These are phyloP conservation scores for Fraxinus anomala DNA, from an alignment of 257 asterid genomes.

Conservation along the genomic window DNA sequence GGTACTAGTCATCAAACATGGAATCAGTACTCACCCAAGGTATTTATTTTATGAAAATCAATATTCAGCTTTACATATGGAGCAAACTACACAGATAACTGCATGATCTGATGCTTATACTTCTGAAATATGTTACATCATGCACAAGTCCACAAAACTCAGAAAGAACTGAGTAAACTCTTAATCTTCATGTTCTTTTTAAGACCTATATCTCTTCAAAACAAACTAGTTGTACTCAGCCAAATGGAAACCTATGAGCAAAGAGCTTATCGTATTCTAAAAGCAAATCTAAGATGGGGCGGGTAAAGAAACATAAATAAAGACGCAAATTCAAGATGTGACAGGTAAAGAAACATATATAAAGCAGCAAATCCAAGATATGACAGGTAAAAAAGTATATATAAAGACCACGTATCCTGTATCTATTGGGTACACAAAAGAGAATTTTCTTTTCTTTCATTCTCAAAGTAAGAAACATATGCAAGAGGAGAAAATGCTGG, in stretches of 20 bases:
- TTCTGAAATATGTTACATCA: slow-evolving; percentile 16
- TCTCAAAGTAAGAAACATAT: not conserved
- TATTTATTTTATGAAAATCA: slow-evolving; percentile 11
- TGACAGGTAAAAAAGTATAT: not conserved
- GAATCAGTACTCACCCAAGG: slow-evolving; percentile 15
- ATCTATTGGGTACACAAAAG: not conserved
- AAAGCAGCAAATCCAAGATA: too few species aligned
- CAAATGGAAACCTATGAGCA: not conserved
- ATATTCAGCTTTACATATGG: slow-evolving; percentile 1
- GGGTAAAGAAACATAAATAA: not conserved
- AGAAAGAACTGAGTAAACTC: not conserved
- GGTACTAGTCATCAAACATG: slow-evolving; percentile 62
- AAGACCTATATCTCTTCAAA: not conserved
- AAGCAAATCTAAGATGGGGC: not conserved
- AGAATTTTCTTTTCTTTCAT: too few species aligned
- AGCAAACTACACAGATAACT: not conserved
- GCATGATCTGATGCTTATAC: not conserved
- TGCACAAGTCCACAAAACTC: slow-evolving; percentile 15
- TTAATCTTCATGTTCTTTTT: not conserved
- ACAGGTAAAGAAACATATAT: not conserved
- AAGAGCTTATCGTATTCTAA: not conserved
- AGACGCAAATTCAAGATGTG: not conserved
- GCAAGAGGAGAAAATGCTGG: not conserved
- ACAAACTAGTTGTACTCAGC: not conserved
- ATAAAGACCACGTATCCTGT: not conserved